phyloP scores from a whole-genome alignment of 1,139 yeast genomes.

The Suhomyces yuchorum region DNA sequence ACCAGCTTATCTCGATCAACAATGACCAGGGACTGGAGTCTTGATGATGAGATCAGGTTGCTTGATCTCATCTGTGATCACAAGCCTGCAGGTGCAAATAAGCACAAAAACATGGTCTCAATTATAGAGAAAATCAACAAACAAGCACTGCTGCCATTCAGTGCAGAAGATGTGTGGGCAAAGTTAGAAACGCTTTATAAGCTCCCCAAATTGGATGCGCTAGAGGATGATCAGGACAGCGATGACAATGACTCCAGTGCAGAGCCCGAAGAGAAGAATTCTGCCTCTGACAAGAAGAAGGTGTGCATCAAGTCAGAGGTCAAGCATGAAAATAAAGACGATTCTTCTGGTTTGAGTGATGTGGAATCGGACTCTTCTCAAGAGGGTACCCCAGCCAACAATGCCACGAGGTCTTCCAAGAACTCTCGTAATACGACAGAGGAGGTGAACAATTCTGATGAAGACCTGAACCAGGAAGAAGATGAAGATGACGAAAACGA shows the following conservation, averaged over 20 bases:
- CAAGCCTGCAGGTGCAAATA: constrained; percentile 65
- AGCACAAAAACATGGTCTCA: constrained; percentile 58
- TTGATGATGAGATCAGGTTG: constrained; percentile 66
- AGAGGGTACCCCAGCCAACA: constrained; percentile 4
- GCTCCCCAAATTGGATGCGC: constrained; percentile 54
- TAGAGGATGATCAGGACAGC: constrained; percentile 36
- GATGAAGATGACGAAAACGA: constrained; percentile 8
- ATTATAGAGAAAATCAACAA: constrained; percentile 57
- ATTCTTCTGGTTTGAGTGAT: constrained; percentile 10
- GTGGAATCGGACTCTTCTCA: constrained; percentile 11
- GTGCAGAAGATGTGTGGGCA: constrained; percentile 58
- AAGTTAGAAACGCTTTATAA: constrained; percentile 58
- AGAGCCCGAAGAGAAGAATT: constrained; percentile 1
- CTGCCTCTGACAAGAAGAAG: constrained; percentile 4
- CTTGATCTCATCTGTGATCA: constrained; percentile 66
- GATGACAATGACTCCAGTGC: neutral
- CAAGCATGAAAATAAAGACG: constrained; percentile 7
- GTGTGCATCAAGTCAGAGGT: constrained; percentile 3
- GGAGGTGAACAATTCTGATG: constrained; percentile 9
- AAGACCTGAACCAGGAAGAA: constrained; percentile 6
- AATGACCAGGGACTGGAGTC: constrained; percentile 47
- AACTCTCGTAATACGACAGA: constrained; percentile 8
- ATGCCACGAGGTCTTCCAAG: constrained; percentile 1
- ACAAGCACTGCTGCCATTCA: constrained; percentile 31
- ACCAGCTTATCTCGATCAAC: neutral